Evolutionary conservation across 1,284 basidiomycete species (phyloP).

Genomic region (Cryptococcus depauperatus): DNA sequence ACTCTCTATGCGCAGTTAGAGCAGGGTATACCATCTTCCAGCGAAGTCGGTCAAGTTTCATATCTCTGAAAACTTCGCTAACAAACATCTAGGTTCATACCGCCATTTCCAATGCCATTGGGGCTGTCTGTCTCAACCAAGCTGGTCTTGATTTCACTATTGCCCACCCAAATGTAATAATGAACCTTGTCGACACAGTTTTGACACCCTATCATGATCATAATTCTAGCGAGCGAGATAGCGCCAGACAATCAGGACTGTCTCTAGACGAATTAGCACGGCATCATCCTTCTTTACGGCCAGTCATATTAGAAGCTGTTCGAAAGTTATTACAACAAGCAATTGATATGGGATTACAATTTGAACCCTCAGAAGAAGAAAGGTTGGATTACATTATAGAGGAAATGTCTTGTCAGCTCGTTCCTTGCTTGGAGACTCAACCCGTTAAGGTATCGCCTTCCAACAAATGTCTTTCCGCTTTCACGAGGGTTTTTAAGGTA

Average conservation of each 20-base stretch:
- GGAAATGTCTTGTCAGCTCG: constrained; percentile 1
- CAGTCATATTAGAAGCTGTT: constrained; percentile 66
- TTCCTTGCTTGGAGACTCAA: not conserved
- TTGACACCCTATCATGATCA: constrained; percentile 76
- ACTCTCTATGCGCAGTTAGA: constrained; percentile 81
- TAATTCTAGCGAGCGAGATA: constrained; percentile 79
- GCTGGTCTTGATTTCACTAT: constrained; percentile 75
- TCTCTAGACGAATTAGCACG: constrained; percentile 92
- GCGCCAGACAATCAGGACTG: constrained; percentile 77
- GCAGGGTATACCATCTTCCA: constrained; percentile 71
- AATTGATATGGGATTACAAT: constrained; percentile 33
- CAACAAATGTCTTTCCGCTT: constrained; percentile 18
- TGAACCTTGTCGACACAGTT: constrained; percentile 72
- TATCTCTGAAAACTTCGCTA: not conserved
- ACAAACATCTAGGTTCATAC: constrained; percentile 62
- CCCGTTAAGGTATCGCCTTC: constrained; percentile 1
- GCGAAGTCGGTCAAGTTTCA: constrained; percentile 56
- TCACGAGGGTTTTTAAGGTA: constrained; percentile 28
- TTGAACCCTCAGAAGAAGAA: constrained; percentile 18
- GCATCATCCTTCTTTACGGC: constrained; percentile 85
- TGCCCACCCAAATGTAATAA: constrained; percentile 68
- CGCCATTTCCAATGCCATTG: constrained; percentile 90
- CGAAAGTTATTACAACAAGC: constrained; percentile 63
- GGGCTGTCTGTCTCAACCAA: constrained; percentile 91
- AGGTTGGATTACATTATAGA: constrained; percentile 18